Evolutionary conservation across 2,329 filamentous ascomycete species (phyloP), one percentile per base, ranked within the genome.

Genomic region (Aspergillus ustus): DNA sequence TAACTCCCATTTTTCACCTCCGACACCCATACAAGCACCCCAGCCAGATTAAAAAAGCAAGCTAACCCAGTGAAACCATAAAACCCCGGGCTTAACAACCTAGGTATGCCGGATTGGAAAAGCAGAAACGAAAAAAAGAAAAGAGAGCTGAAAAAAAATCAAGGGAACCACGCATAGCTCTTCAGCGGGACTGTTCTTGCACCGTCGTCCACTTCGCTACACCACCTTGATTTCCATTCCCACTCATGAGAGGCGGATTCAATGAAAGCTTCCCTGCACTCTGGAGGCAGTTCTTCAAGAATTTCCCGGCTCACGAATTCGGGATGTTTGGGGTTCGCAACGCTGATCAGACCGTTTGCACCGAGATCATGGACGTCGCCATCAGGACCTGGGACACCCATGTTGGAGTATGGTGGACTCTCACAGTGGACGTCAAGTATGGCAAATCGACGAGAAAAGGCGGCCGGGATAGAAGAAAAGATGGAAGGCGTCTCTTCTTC

Each of bases 141-240:
- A 55, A 52, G 53, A 63, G 66, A 63, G 13, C 17, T 8, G 37
- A 44, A 55, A 57, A 62, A 56, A 28, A 7, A 60, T 72, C 58
- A 78, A 43, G 76, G 75, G 63, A 72, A 74, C 77, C 77, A 79
- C 9, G 75, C 70, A 66, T 77, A 79, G 43, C 75, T 78, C 69
- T 77, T 75, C 17, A 71, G 65, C 7, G 75, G 70, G 9, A 66
- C 67, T 17, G 69, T 67, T 20, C 76, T 69, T 17, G 70, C 60
- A 4, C 82, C 83, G 70, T 86, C 85, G 9, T 83, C 77, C 40
- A 75, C 81, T 77, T 97, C 93, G 5, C 85, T 83, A 17, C 85
- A 85, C 92, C 93, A 97, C 65, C 83, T 84, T 34, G 77, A 81
- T 74, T 91, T 91, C 91, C 93, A 98, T 57, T 84, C 78, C 63